Percentiles rank a stretch among this genome's conserved stretches.
Evolutionary conservation across 768 basidiomycete species (phyloP).

Genomic region (Trametes cingulata): DNA sequence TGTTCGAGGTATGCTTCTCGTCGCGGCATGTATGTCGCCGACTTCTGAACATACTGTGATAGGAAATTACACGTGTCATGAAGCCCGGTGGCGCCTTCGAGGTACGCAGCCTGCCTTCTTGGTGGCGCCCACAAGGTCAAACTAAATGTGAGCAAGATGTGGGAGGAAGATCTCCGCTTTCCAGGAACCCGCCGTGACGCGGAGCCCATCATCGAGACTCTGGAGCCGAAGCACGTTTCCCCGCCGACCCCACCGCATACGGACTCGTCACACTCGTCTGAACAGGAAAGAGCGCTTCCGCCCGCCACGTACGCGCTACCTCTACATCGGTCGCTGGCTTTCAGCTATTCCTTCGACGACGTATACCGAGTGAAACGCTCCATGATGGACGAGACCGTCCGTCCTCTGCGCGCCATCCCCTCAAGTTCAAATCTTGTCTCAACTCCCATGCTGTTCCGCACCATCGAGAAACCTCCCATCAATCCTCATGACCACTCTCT

Average conservation of each 20-base stretch:
- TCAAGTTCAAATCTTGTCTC: not conserved
- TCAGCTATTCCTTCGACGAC: slow-evolving; percentile 21
- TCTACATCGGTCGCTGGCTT: not conserved
- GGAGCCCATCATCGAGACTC: slow-evolving; percentile 10
- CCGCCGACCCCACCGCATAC: slow-evolving; percentile 18
- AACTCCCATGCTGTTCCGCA: slow-evolving; percentile 11
- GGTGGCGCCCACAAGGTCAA: not conserved
- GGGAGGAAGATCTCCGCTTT: slow-evolving; percentile 76
- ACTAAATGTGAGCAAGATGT: slow-evolving; percentile 42
- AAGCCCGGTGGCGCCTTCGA: slow-evolving; percentile 75
- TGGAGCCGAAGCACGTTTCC: slow-evolving; percentile 8
- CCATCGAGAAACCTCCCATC: slow-evolving; percentile 29
- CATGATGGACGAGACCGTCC: slow-evolving; percentile 2
- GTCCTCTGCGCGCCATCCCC: not conserved
- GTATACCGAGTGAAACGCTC: slow-evolving; percentile 4
- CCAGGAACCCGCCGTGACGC: slow-evolving; percentile 51
- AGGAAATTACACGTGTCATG: slow-evolving; percentile 69
- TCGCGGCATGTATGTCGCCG: not conserved
- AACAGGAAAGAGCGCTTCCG: slow-evolving; percentile 3
- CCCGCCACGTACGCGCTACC: not conserved
- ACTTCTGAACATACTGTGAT: slow-evolving; percentile 6
- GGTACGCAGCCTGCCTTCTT: slow-evolving; percentile 36
- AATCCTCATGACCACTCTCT: slow-evolving; percentile 71
- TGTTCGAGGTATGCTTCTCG: slow-evolving; percentile 49
- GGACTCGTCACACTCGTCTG: slow-evolving; percentile 18